Percentiles rank a stretch among this genome's conserved stretches.
Conservation (phyloP, 345 rosid genomes). For the Syzygium grande region DNA sequence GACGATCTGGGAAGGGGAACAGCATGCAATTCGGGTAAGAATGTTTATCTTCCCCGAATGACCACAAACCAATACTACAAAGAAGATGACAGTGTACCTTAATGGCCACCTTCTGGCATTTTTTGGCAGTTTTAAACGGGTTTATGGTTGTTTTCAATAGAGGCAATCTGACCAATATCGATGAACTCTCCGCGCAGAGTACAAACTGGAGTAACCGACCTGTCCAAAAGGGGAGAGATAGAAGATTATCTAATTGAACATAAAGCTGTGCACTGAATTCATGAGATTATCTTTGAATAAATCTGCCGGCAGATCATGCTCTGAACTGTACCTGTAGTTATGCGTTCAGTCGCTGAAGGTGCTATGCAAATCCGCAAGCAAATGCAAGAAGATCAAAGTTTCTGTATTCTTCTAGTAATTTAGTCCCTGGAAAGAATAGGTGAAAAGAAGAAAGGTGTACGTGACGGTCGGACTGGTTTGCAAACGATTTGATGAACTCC, state of each 20-base stretch:
- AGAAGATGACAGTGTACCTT: conserved; percentile 32
- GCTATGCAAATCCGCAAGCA: not conserved
- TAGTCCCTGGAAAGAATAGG: not conserved
- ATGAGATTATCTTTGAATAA: not conserved
- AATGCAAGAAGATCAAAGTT: not conserved
- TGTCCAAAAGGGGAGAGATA: conserved; percentile 4
- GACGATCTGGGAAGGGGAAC: conserved; percentile 26
- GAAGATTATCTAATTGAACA: not conserved
- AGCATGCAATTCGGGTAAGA: not conserved
- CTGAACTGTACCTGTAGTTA: not conserved
- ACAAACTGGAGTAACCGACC: conserved; percentile 83
- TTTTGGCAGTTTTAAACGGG: conserved; percentile 62
- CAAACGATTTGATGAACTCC: not conserved
- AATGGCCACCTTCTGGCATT: conserved; percentile 65
- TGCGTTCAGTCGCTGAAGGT: not conserved
- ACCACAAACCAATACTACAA: not conserved
- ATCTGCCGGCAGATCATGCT: not conserved
- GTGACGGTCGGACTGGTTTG: not conserved
- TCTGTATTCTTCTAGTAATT: not conserved
- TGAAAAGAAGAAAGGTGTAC: not conserved
- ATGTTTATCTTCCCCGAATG: not conserved
- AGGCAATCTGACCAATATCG: conserved; percentile 65
- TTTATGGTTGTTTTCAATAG: conserved; percentile 59
- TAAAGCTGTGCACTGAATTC: not conserved
- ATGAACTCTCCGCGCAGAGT: conserved; percentile 62